Base-by-base conservation (phyloP, 2,329 filamentous ascomycete species). In the Cordyceps farinosa region DNA sequence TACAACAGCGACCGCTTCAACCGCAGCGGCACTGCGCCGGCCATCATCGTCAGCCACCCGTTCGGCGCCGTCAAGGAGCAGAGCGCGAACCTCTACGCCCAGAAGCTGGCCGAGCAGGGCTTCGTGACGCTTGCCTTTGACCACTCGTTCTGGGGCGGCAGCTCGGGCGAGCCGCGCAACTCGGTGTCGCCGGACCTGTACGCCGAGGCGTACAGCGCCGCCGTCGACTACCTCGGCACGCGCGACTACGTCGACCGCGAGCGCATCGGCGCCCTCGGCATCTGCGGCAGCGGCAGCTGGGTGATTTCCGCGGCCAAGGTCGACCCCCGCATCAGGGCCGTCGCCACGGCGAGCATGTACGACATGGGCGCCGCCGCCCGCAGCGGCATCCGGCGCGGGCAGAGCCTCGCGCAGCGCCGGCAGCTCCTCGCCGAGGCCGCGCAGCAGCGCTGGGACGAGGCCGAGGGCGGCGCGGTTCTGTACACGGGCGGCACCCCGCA, bases 281-380 rank as follows among this genome's bases (percentile, higher is more conserved):
- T 74, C 56, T 74, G 72, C 45, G 72, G 69, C 40, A 73, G 72
- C 45, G 72, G 71, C 32, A 68, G 66, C 5, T 74, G 69, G 47
- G 59, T 73, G 9, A 71, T 77, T 65, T 73, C 72, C 62, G 75
- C 75, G 0, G 74, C 75, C 3, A 75, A 76, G 63, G 70, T 75
- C 17, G 65, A 72, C 65, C 60, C 67, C 0, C 72, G 70, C 7
- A 30, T 50, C 47, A 50, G 30, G 47, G 47, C 47, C 29, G 7
- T 50, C 5, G 22, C 47, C 11, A 50, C 29, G 2, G 27, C 15
- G 11, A 30, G 27, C 27, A 32, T 32, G 22, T 29, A 30, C 47
- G 29, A 50, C 47, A 50, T 50, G 27, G 47, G 47, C 29, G 47
- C 22, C 0, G 47, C 27, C 3, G 2, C 59, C 73, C 71, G 51